Evolutionary conservation across 2,329 filamentous ascomycete genomes (phyloP).

Genomic region (Scedosporium aurantiacum): DNA sequence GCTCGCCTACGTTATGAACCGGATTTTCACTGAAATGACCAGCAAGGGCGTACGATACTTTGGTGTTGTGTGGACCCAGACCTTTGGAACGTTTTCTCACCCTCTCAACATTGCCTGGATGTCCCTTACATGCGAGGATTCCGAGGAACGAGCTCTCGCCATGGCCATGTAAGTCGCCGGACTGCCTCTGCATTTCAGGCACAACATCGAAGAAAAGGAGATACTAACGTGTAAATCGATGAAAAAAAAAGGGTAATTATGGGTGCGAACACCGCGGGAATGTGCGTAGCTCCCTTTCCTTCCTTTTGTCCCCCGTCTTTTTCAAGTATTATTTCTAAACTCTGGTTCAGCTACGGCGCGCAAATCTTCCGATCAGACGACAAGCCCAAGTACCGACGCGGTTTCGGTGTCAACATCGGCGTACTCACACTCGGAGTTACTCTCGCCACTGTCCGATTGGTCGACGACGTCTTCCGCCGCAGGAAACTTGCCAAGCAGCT

Average conservation of each 20-base stretch:
- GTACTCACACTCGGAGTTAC: slow-evolving; percentile 15
- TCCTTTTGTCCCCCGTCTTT: too few relatives aligned
- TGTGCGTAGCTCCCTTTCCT: slow-evolving; percentile 2
- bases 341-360: slow-evolving; percentile 13
- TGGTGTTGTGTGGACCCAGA: slow-evolving; percentile 16
- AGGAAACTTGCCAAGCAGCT: neutral
- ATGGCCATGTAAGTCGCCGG: slow-evolving; percentile 16
- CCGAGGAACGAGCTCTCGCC: slow-evolving; percentile 19
- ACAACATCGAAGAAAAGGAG: neutral
- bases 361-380: slow-evolving; percentile 20
- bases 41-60: slow-evolving; percentile 10
- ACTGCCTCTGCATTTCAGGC: neutral
- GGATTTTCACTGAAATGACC: slow-evolving; percentile 35
- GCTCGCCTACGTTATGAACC: slow-evolving; percentile 42
- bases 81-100: slow-evolving; percentile 8
- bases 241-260: slow-evolving; percentile 15
- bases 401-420: slow-evolving; percentile 17
- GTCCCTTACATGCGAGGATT: slow-evolving; percentile 16
- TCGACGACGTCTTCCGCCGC: slow-evolving; percentile 14
- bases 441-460: slow-evolving; percentile 12
- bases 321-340: too few relatives aligned
- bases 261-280: slow-evolving; percentile 19
- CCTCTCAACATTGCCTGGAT: slow-evolving; percentile 20
- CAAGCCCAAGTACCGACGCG: slow-evolving; percentile 17
- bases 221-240: neutral